Evolutionary conservation across 2,329 filamentous ascomycete species (phyloP), one percentile per base, ranked within the genome.

Genomic region (Samsoniella hepiali): DNA sequence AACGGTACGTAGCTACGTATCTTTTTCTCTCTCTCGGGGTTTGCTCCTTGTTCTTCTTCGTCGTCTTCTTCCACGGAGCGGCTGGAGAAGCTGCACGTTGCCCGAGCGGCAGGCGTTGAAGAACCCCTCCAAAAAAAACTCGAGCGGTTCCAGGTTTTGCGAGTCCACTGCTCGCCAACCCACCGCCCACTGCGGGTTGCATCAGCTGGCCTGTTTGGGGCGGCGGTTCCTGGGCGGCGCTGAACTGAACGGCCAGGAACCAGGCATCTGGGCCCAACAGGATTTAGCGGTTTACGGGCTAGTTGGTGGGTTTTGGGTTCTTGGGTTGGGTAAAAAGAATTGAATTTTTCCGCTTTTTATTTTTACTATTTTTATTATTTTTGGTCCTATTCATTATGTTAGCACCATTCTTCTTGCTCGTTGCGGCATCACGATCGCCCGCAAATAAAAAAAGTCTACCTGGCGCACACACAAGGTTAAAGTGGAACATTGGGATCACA

Each of bases 281-380:
- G 55, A 58, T 47, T 58, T 17, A 9, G 50, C 44, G 45, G 32
- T 29, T 45, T 44, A 27, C 38, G 40, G 54, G 29, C 38, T 44
- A 32, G 34, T 40, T 22, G 17, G n/a, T 38, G n/a, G 31, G 32
- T 58, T 59, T 29, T 2, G 5, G 22, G 22, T 22, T 53, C 58
- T 60, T 60, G 58, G 58, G 58, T 60, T 60, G 58, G 58, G 58
- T 60, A 60, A 53, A 47, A 44, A 22, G n/a, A 6, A 40, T 15
- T 15, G 38, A 5, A 34, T 34, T 34, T 44, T 11, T 34, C 11
- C 11, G 29, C 11, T 34, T 58, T 36, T 1, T 29, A 9, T 10
- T 36, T 58, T 36, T 58, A 27, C 13, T 51, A 51, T 22, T 54
- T 42, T 44, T 31, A 55, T 27, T 15, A 15, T 31, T 44, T 32